These are phyloP conservation scores for Cercophora newfieldiana DNA, from an alignment of 495 filamentous ascomycete genomes.

Conservation along the genomic window DNA sequence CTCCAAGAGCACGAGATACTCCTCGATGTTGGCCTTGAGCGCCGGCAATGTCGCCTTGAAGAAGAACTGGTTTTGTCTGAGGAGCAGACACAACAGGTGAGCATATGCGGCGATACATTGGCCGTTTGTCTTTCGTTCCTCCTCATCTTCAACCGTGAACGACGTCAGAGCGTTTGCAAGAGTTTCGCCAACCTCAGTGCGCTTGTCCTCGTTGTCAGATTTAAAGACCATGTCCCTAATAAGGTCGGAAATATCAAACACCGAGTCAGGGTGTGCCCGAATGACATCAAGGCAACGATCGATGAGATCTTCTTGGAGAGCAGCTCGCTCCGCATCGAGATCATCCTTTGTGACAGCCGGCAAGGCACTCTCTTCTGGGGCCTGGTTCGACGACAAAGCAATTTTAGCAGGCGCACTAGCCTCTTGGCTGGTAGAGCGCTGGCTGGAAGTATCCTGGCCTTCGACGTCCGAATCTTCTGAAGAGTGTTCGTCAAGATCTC, in stretches of 20 bases:
- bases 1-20: slow-evolving; percentile 78
- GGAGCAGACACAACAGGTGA: slow-evolving; percentile 84
- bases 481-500: slow-evolving; percentile 23
- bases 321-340: slow-evolving; percentile 73
- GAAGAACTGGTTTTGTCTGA: slow-evolving; percentile 73
- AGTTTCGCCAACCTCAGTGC: slow-evolving; percentile 76
- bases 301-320: slow-evolving; percentile 73
- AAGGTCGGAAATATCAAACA: slow-evolving; percentile 89
- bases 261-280: slow-evolving; percentile 80
- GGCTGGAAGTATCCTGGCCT: slow-evolving; percentile 23
- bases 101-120: slow-evolving; percentile 79
- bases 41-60: slow-evolving; percentile 73
- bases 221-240: slow-evolving; percentile 58
- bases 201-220: slow-evolving; percentile 59
- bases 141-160: slow-evolving; percentile 72
- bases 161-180: slow-evolving; percentile 88
- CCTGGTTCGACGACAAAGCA: slow-evolving; percentile 10
- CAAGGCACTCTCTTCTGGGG: not conserved
- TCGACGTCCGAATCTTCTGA: slow-evolving; percentile 29
- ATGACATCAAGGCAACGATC: slow-evolving; percentile 89
- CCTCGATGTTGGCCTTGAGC: slow-evolving; percentile 73
- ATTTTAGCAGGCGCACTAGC: not conserved
- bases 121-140: slow-evolving; percentile 66
- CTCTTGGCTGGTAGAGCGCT: slow-evolving; percentile 18
- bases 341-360: slow-evolving; percentile 67